These are phyloP conservation scores for Aspergillus ochraceoroseus DNA, from an alignment of 2,329 filamentous ascomycete genomes.

Conservation along the genomic window DNA sequence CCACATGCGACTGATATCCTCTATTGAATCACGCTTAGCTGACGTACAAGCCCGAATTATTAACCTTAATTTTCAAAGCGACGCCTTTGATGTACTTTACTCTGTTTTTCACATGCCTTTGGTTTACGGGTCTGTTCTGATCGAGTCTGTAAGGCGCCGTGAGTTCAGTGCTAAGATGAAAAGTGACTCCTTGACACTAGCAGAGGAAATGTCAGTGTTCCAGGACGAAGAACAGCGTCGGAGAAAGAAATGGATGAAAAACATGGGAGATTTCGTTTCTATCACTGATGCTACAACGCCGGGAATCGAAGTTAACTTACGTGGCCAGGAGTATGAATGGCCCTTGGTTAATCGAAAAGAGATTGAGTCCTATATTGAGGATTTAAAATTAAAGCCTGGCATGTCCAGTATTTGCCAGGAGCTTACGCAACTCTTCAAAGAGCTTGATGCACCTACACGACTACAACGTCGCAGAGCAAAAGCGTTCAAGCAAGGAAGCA, in stretches of 20 bases:
- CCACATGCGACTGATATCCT: constrained; percentile 77
- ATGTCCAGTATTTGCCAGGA: constrained; percentile 65
- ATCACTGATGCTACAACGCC: constrained; percentile 64
- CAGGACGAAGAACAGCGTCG: constrained; percentile 89
- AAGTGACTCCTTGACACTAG: constrained; percentile 76
- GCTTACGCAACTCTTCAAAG: constrained; percentile 68
- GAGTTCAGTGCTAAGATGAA: constrained; percentile 93
- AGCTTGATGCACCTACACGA: constrained; percentile 74
- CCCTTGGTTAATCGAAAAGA: constrained; percentile 71
- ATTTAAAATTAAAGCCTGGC: constrained; percentile 60
- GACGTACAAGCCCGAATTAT: constrained; percentile 68
- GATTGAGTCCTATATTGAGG: constrained; percentile 66
- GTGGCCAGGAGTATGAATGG: constrained; percentile 75
- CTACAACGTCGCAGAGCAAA: constrained; percentile 83
- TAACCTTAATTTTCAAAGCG: constrained; percentile 67
- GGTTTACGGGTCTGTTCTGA: constrained; percentile 82
- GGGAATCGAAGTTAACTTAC: constrained; percentile 78
- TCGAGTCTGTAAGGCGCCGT: constrained; percentile 76
- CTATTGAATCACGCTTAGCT: constrained; percentile 70
- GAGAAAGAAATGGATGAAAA: constrained; percentile 84
- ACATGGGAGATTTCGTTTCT: constrained; percentile 67
- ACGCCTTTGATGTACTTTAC: constrained; percentile 74
- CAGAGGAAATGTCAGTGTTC: constrained; percentile 87
- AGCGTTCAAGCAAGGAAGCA: constrained; percentile 92
- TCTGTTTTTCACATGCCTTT: constrained; percentile 78